Evolutionary conservation across 192 early-diverging fungal genomes (phyloP), one percentile per base, ranked within the genome.

Genomic region (Gryganskiella cystojenkinii): DNA sequence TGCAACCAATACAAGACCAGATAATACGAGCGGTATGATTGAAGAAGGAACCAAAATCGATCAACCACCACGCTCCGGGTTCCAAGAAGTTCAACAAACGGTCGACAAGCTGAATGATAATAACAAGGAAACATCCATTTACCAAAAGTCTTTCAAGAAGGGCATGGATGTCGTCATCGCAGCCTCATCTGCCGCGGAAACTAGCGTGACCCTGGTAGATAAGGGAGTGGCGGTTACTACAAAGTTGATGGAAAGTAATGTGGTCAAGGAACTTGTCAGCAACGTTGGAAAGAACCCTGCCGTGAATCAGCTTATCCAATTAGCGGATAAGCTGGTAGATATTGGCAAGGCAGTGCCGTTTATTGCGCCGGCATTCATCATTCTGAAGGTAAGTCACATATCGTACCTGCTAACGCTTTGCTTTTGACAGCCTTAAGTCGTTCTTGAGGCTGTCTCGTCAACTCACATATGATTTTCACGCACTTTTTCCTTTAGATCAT

Each of bases 341-440:
- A 50, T 83, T 45, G 81, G 81, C 71, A 80, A 80, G 56, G 31
- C 70, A 1, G 65, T 85, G 3, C 86, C 86, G 0, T 88, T 86
- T 44, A 74, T 88, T 34, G 79, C 84, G 0, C 86, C 86, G 2
- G 82, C 85, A 30, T 88, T 85, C 71, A 59, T 72, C 22, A 75
- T 88, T 14, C 55, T 88, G 10, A 82, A 83, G 67, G 70, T 88
- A 72, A 42, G n/a, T n/a, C n/a, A n/a, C n/a, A n/a, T n/a, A n/a
- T n/a, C n/a, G n/a, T n/a, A n/a, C n/a, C n/a, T n/a, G n/a, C n/a
- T n/a, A n/a, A n/a, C n/a, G n/a, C n/a, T n/a, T n/a, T n/a, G n/a
- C n/a, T n/a, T n/a, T n/a, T n/a, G n/a, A n/a, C n/a, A n/a, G n/a
- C n/a, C n/a, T n/a, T n/a, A n/a, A n/a, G n/a, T n/a, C n/a, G n/a